Base-by-base conservation (phyloP, 176 grass and related monocot genomes). In the Otatea glauca region DNA sequence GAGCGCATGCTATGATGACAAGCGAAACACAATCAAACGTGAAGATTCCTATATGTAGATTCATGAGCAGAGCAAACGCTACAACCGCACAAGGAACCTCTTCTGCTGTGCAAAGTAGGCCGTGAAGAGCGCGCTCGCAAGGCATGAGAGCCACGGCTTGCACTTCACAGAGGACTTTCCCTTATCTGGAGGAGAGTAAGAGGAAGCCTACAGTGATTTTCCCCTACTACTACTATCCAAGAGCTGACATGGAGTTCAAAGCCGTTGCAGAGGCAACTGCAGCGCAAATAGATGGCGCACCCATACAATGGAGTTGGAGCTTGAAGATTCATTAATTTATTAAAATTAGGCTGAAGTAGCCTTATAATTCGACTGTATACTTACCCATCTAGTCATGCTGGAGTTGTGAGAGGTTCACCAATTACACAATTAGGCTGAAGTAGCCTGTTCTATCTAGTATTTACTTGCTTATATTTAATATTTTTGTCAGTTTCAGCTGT, bases 131-230 rank as follows among this genome's bases (percentile, higher is more conserved):
- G 93, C 96, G 23, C 88, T 98, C 9, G 91, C 93, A 4, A 95
- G 96, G 86, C 91, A 67, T 12, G 96, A 98, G 77, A 98, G 96
- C 47, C 89, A 91, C 0, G 96, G 96, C 21, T 55, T 98, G 25
- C 96, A 98, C 83, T 98, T 93, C 71, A 98, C 89, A 4, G 93
- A 95, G 89, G 96, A 98, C 70, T 98, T 95, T n/a, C 62, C 93
- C 96, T 53, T 93, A 87, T 74, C 88, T 98, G 69, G 96, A 98
- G 62, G 96, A 98, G 78, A 98, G 96, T 64, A 93, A 88, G 85
- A 93, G 96, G 87, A 95, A 95, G 77, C 96, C 96, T 2, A 98
- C 93, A 35, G 90, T 98, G 69, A 95, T 98, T 75, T 95, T 95
- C 76, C 93, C 96, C n/a, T 20, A 80, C 87, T 60, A 73, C 92